Evolutionary conservation across 768 basidiomycete species (phyloP), one percentile per base, ranked within the genome.

Genomic region (Auricularia sp.): DNA sequence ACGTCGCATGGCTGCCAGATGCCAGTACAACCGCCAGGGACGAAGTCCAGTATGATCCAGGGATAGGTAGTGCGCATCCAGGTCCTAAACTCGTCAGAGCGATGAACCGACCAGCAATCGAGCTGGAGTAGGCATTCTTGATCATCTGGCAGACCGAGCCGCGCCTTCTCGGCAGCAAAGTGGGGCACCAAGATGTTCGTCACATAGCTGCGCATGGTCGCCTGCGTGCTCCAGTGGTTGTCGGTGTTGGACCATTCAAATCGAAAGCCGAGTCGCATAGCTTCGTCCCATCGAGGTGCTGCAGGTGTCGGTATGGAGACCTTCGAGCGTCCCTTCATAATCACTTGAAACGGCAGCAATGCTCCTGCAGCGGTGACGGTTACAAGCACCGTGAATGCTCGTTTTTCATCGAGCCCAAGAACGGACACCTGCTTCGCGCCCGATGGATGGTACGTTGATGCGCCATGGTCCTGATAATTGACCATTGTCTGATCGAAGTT

Each of bases 401-500:
- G 69, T 66, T 81, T 81, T 63, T 80, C 78, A 1, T 79, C 78
- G 14, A 63, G 34, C 0, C 80, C 78, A 2, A 73, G 51, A 1
- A 70, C 64, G 0, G 68, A 51, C 2, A 80, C 76, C 62, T 81
- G 80, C 62, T 75, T 74, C 0, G 69, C 64, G 0, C 77, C 75
- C 0, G 36, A 66, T 29, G 68, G 36, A 5, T 68, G 64, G 53
- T 71, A 74, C 0, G 72, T 74, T 8, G 58, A 44, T 14, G 62
- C 64, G n/a, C 65, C 62, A 0, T 64, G 56, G 5, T 65, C 65
- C 34, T 70, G 64, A 34, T 70, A 8, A 0, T 72, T 29, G 7
- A 72, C 47, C 39, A 78, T 74, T 3, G 74, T 77, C 62, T 80
- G 79, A 67, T 81, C 77, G 0, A 68, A 66, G 64, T 80, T 77